Conservation (phyloP, 306 rosid species). For the Corylus heterophylla region DNA sequence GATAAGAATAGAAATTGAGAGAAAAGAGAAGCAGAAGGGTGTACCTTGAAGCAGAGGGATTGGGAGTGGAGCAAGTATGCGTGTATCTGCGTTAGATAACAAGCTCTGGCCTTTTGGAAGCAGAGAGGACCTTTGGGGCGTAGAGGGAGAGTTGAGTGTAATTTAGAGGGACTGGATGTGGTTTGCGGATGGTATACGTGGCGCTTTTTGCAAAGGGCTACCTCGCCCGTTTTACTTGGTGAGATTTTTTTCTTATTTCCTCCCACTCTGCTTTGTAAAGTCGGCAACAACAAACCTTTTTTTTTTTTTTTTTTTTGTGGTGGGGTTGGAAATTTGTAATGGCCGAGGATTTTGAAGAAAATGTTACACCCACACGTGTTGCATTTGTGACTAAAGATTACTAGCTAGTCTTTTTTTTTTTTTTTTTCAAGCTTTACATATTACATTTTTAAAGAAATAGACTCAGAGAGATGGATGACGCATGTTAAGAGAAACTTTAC, state of each 20-base stretch:
- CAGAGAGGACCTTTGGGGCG: constrained; percentile 14
- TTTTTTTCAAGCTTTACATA: too few relatives aligned
- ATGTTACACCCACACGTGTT: not conserved
- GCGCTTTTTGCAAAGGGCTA: constrained; percentile 35
- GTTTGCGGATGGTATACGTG: constrained; percentile 62
- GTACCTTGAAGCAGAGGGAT: constrained; percentile 36
- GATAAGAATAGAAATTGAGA: not conserved
- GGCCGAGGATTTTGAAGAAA: not conserved
- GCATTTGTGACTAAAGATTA: not conserved
- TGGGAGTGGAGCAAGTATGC: constrained; percentile 2
- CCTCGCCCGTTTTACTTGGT: constrained; percentile 16
- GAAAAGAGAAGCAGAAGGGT: not conserved
- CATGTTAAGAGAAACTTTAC: too few relatives aligned
- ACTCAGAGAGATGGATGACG: too few relatives aligned
- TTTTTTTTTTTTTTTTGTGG: not conserved
- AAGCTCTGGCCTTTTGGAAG: constrained; percentile 20
- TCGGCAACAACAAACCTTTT: not conserved
- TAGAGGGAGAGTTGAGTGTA: constrained; percentile 2
- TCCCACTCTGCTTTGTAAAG: not conserved
- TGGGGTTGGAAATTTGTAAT: not conserved
- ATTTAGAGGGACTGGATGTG: constrained; percentile 58
- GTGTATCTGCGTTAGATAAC: not conserved
- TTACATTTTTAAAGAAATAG: too few relatives aligned
- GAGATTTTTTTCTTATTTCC: constrained; percentile 13
- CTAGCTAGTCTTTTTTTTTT: too few relatives aligned